Percentiles rank a stretch among this genome's conserved stretches.
Conservation (phyloP, 805 yeast species). For the Vanderwaltozyma polyspora region DNA sequence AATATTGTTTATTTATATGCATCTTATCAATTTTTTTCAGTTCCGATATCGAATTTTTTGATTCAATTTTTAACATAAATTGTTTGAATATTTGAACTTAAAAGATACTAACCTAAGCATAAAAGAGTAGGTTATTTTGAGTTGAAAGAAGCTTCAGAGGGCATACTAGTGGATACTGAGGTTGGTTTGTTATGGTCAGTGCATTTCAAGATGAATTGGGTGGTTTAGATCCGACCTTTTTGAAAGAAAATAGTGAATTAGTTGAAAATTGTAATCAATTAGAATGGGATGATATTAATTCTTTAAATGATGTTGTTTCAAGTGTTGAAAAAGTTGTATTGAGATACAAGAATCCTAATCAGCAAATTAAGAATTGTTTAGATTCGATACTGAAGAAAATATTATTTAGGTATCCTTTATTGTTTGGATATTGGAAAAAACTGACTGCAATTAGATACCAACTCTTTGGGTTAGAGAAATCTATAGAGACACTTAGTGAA, state of each 20-base stretch:
- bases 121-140: too few relatives aligned
- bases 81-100: too few relatives aligned
- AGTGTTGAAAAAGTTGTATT: conserved; percentile 24
- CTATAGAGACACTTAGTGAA: conserved; percentile 34
- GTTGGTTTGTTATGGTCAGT: too few relatives aligned
- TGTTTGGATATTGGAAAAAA: conserved; percentile 54
- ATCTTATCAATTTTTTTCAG: too few relatives aligned
- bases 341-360: conserved; percentile 28
- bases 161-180: too few relatives aligned
- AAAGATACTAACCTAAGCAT: too few relatives aligned
- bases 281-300: conserved; percentile 26
- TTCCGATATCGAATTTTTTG: too few relatives aligned
- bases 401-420: conserved; percentile 45
- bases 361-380: conserved; percentile 20
- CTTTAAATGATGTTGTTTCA: conserved; percentile 33
- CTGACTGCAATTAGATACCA: conserved; percentile 46
- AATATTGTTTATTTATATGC: too few relatives aligned
- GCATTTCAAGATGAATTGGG: too few relatives aligned
- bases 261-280: conserved; percentile 14
- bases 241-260: conserved; percentile 19
- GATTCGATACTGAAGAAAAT: conserved; percentile 32
- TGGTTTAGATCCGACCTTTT: conserved; percentile 17
- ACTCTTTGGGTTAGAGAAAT: conserved; percentile 41
- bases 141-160: too few relatives aligned
- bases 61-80: too few relatives aligned